These are phyloP conservation scores for Alternaria sp. DNA, from an alignment of 2,329 filamentous ascomycete genomes.

Conservation along the genomic window DNA sequence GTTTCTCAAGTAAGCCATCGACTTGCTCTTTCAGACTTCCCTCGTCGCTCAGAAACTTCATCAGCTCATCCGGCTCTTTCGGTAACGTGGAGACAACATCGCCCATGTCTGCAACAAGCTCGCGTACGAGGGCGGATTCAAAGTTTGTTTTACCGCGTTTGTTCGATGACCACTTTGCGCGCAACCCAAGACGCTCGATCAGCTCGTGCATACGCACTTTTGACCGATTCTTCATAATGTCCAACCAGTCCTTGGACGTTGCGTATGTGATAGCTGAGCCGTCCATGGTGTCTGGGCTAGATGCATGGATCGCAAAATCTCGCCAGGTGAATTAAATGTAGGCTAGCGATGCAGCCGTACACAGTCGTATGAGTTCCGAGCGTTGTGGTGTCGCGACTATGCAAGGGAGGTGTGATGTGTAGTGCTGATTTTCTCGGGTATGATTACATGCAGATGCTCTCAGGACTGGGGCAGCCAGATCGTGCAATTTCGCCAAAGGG, in stretches of 20 bases:
- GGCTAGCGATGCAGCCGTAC: background rate
- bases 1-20: constrained; percentile 38
- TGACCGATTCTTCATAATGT: constrained; percentile 46
- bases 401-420: constrained; percentile 8
- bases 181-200: constrained; percentile 44
- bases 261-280: constrained; percentile 37
- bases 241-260: constrained; percentile 44
- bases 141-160: constrained; percentile 48
- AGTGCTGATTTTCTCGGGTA: constrained; percentile 21
- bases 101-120: constrained; percentile 44
- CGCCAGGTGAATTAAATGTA: background rate
- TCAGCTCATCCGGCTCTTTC: constrained; percentile 43
- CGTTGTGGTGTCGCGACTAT: background rate
- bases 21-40: constrained; percentile 39
- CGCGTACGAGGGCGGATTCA: constrained; percentile 42
- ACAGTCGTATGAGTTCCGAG: background rate
- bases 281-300: constrained; percentile 25
- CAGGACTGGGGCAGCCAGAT: constrained; percentile 6
- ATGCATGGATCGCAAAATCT: constrained; percentile 12
- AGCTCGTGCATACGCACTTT: constrained; percentile 47
- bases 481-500: background rate
- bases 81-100: constrained; percentile 40
- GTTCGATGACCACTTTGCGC: constrained; percentile 47
- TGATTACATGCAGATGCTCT: constrained; percentile 20
- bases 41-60: constrained; percentile 36